Conservation (phyloP, 805 yeast genomes). For the Saturnispora halmiae region DNA sequence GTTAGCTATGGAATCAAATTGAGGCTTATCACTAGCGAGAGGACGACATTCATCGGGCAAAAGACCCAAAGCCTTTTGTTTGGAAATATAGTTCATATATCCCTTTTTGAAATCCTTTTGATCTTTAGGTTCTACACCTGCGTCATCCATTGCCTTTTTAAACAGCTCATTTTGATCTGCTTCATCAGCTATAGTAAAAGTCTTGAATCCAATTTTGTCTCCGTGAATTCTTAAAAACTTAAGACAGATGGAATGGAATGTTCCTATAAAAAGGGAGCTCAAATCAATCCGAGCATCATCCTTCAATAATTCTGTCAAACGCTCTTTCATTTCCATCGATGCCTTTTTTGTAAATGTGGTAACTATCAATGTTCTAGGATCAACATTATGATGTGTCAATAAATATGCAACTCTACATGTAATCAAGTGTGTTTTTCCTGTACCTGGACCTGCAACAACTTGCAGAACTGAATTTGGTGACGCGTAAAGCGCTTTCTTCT, state of each 20-base stretch:
- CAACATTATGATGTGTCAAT: slow-evolving; percentile 39
- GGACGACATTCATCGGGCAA: slow-evolving; percentile 30
- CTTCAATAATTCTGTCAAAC: slow-evolving; percentile 37
- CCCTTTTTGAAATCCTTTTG: slow-evolving; percentile 11
- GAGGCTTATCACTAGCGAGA: neutral
- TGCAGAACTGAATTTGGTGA: slow-evolving; percentile 34
- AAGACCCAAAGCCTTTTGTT: slow-evolving; percentile 45
- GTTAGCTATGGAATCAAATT: slow-evolving; percentile 1
- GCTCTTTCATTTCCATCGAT: slow-evolving; percentile 69
- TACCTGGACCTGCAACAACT: slow-evolving; percentile 54
- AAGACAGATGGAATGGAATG: slow-evolving; percentile 80
- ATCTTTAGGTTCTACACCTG: slow-evolving; percentile 8
- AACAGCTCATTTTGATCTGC: slow-evolving; percentile 46
- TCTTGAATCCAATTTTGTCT: slow-evolving; percentile 33
- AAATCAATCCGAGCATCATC: slow-evolving; percentile 26
- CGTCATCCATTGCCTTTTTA: slow-evolving; percentile 17
- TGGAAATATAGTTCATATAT: slow-evolving; percentile 39
- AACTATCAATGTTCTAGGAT: slow-evolving; percentile 61
- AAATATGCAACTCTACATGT: slow-evolving; percentile 72
- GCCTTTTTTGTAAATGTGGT: slow-evolving; percentile 94
- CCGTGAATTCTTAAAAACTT: slow-evolving; percentile 52
- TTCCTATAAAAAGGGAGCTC: slow-evolving; percentile 59
- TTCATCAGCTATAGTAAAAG: slow-evolving; percentile 54
- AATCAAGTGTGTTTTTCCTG: slow-evolving; percentile 76
- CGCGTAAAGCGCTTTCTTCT: slow-evolving; percentile 36